Percentiles rank a stretch among this genome's conserved stretches.
These are phyloP conservation scores for Rhazya stricta DNA, from an alignment of 257 asterid species.

Conservation along the genomic window DNA sequence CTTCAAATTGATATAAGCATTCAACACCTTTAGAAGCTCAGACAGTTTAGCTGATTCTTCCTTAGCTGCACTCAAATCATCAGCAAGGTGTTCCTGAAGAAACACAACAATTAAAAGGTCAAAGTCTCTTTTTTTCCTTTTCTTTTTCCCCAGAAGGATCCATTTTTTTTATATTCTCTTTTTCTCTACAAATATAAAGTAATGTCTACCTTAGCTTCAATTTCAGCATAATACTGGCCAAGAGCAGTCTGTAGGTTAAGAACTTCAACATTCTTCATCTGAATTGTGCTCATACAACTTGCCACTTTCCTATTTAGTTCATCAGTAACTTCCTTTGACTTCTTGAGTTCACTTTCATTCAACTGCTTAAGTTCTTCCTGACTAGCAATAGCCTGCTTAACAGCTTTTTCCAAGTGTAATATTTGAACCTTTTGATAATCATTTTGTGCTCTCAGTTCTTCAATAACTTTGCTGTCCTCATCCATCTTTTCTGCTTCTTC, in stretches of 20 bases:
- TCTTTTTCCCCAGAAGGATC: neutral
- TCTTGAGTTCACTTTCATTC: constrained; percentile 51
- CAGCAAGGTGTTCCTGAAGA: constrained; percentile 79
- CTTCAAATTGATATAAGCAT: neutral
- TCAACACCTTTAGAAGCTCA: constrained; percentile 64
- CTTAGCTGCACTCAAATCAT: constrained; percentile 61
- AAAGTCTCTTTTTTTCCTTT: neutral
- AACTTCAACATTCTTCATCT: constrained; percentile 81
- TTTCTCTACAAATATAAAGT: constrained; percentile 6
- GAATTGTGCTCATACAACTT: constrained; percentile 60
- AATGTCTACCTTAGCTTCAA: constrained; percentile 78
- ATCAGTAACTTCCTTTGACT: constrained; percentile 62
- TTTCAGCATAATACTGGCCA: constrained; percentile 98
- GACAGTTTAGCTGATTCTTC: constrained; percentile 70
- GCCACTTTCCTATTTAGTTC: constrained; percentile 72
- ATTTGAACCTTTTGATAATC: constrained; percentile 72
- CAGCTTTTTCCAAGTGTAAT: constrained; percentile 67
- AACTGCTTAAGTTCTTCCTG: constrained; percentile 65
- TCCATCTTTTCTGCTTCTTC: constrained; percentile 99
- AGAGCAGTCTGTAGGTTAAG: constrained; percentile 97
- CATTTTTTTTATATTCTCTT: constrained; percentile 17
- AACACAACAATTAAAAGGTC: neutral
- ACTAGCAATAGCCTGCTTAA: constrained; percentile 56
- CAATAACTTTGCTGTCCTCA: constrained; percentile 86
- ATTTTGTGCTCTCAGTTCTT: constrained; percentile 68